phyloP scores from a whole-genome alignment of 208 protist genomes.

The Acanthamoeba pearcei region DNA sequence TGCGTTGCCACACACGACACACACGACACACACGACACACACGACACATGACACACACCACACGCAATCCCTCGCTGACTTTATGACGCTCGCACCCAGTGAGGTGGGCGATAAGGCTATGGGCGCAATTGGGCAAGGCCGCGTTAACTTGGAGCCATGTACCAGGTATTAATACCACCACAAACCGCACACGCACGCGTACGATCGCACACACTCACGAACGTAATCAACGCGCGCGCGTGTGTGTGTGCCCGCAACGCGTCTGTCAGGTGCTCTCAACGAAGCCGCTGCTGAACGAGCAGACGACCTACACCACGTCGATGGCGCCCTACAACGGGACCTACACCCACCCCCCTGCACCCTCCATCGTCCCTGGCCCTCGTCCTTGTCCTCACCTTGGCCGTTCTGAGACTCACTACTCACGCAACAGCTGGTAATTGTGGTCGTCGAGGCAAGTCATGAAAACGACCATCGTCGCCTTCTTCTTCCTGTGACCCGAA shows the following conservation, averaged over 20 bases:
- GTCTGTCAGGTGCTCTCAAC: constrained; percentile 48
- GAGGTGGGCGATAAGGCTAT: neutral
- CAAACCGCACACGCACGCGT: neutral
- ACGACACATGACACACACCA: too few species aligned
- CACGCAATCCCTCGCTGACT: too few species aligned
- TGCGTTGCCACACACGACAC: neutral
- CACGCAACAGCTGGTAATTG: too few species aligned
- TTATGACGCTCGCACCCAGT: too few species aligned
- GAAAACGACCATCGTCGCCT: too few species aligned
- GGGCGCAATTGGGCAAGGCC: neutral
- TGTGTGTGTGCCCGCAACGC: neutral
- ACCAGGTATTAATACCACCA: neutral
- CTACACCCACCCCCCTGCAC: constrained; percentile 35
- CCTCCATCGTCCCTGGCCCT: neutral
- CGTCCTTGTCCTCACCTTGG: neutral
- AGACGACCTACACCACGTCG: constrained; percentile 53
- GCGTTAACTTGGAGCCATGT: neutral
- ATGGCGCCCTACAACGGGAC: neutral
- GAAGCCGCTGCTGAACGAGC: constrained; percentile 33
- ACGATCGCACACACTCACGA: neutral
- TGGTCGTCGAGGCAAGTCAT: too few species aligned
- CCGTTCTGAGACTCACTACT: neutral
- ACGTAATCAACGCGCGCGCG: neutral
- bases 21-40: neutral
- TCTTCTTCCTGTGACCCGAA: too few species aligned